phyloP scores from a whole-genome alignment of 371 early-diverging fungal species.

The Actinomortierella wolfii region DNA sequence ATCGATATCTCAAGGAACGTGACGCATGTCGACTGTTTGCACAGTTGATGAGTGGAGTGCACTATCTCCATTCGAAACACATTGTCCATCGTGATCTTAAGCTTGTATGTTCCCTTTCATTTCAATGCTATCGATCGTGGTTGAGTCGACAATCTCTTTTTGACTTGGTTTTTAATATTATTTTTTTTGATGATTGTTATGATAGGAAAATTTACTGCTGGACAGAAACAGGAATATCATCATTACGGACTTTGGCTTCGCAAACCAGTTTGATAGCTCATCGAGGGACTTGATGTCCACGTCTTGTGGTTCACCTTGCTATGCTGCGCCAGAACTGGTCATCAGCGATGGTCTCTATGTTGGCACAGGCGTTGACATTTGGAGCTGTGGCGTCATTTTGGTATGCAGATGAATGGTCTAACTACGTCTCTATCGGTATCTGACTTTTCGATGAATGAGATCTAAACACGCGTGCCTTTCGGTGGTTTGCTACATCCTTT shows the following conservation, averaged over 20 bases:
- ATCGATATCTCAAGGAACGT: constrained; percentile 88
- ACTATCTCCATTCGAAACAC: constrained; percentile 86
- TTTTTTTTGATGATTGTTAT: background rate
- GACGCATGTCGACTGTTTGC: constrained; percentile 93
- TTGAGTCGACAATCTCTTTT: background rate
- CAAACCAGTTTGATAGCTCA: constrained; percentile 83
- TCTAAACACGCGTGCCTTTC: background rate
- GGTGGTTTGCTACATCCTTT: background rate
- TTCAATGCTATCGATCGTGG: constrained; percentile 1
- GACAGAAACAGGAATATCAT: constrained; percentile 87
- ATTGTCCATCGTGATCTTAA: constrained; percentile 97
- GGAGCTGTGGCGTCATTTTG: constrained; percentile 95
- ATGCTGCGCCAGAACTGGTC: constrained; percentile 97
- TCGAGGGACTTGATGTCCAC: constrained; percentile 82
- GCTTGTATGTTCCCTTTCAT: constrained; percentile 61
- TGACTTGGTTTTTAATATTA: constrained; percentile 9
- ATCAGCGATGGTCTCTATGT: constrained; percentile 94
- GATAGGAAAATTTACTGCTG: constrained; percentile 87
- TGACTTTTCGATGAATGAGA: background rate
- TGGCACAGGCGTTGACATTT: constrained; percentile 95
- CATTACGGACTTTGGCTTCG: constrained; percentile 99
- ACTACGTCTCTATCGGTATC: background rate
- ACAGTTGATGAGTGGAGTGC: constrained; percentile 89
- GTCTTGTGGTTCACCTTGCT: constrained; percentile 96
- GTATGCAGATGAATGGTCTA: constrained; percentile 8